Evolutionary conservation across 2,329 filamentous ascomycete genomes (phyloP), one percentile per base, ranked within the genome.

Genomic region (Stachybotrys elegans): DNA sequence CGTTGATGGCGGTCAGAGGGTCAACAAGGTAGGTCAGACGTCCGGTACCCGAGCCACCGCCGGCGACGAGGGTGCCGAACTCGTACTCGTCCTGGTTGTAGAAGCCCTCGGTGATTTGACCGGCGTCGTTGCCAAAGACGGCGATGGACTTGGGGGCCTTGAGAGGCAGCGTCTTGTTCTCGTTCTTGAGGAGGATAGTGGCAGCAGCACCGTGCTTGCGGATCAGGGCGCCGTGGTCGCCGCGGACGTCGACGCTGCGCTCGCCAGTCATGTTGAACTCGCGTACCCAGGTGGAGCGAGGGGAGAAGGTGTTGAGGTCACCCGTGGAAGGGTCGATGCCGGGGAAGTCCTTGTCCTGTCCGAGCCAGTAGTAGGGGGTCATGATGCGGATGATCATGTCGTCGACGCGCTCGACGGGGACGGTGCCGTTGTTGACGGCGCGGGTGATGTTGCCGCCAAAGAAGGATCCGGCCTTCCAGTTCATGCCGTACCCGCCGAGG

Each of bases 121-220:
- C 68, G 16, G 69, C 71, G 13, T 70, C 70, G 51, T 76, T 73
- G 50, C 80, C 55, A 70, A 81, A 63, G 69, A 77, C 52, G 60
- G 75, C 67, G 74, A 82, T 62, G 65, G 70, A 61, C 71, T 82
- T 61, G 80, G 71, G 72, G 4, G 64, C 65, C 55, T 73, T 73
- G 29, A 81, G 67, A 0, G 85, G 85, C 6, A 89, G 69, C 2
- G 72, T 72, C 27, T 73, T 73, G 48, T 73, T 72, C 22, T 67
- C 67, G 64, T 91, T 91, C 72, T 91, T 92, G 48, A 92, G 69
- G 3, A 92, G 73, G 14, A 89, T 79, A 12, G 78, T 84, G 17
- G 83, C 83, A 45, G 61, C 64, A 13, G 65, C 60, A 14, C 60
- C 72, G 51, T 82, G 75, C 71, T 76, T 78, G 40, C 78, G 70